Conservation (phyloP, 805 yeast species). For the Saturnispora bothae region DNA sequence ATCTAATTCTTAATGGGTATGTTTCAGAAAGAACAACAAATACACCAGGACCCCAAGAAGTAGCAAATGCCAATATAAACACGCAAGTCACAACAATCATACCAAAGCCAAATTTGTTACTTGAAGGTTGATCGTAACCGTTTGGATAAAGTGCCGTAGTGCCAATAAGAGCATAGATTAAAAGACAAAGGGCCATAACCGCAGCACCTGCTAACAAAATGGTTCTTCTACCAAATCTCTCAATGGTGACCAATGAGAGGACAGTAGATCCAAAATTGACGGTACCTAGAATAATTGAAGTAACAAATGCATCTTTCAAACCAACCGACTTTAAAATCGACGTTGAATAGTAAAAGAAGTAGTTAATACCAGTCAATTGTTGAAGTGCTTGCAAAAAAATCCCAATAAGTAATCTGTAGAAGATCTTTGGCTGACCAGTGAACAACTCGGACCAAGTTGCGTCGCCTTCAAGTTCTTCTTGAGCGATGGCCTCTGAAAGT, state of each 20-base stretch:
- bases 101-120: slow-evolving; percentile 43
- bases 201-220: slow-evolving; percentile 39
- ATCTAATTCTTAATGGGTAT: slow-evolving; percentile 55
- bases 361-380: slow-evolving; percentile 94
- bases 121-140: slow-evolving; percentile 29
- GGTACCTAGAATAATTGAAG: slow-evolving; percentile 85
- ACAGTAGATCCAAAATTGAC: slow-evolving; percentile 85
- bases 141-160: slow-evolving; percentile 34
- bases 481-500: slow-evolving; percentile 28
- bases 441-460: slow-evolving; percentile 59
- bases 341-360: slow-evolving; percentile 89
- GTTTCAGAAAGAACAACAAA: slow-evolving; percentile 58
- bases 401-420: slow-evolving; percentile 81
- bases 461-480: slow-evolving; percentile 49
- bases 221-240: slow-evolving; percentile 77
- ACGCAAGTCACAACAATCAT: slow-evolving; percentile 58
- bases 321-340: slow-evolving; percentile 90
- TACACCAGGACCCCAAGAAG: slow-evolving; percentile 66
- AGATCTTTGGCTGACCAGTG: slow-evolving; percentile 51
- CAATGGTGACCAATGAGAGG: slow-evolving; percentile 78
- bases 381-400: slow-evolving; percentile 89
- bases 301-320: slow-evolving; percentile 80
- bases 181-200: slow-evolving; percentile 44
- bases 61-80: slow-evolving; percentile 55
- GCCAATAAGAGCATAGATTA: slow-evolving; percentile 52